Conservation (phyloP, 2,329 filamentous ascomycete genomes). For the Colletotrichum truncatum region DNA sequence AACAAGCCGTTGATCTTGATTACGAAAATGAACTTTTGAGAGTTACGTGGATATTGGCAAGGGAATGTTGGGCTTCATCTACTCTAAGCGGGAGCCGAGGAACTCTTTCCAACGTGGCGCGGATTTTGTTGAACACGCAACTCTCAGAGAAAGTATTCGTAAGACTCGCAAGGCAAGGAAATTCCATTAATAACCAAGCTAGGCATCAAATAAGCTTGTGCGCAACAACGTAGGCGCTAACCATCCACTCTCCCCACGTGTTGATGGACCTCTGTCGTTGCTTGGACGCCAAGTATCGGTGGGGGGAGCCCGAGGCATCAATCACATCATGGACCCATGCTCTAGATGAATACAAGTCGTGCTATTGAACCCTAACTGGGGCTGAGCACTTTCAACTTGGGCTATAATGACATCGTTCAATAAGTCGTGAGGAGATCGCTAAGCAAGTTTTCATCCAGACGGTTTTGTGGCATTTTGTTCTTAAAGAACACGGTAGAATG, state of each 20-base stretch:
- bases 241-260: neutral
- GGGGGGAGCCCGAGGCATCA: neutral
- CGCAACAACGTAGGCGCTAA: neutral
- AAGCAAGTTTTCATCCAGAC: too few species aligned
- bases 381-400: neutral
- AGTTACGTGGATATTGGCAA: neutral
- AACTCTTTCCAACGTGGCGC: neutral
- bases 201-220: conserved; percentile 2
- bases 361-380: neutral
- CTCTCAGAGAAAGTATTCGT: neutral
- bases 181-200: neutral
- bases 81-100: neutral
- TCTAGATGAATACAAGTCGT: neutral
- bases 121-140: neutral
- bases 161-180: neutral
- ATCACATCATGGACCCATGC: neutral
- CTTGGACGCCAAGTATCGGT: neutral
- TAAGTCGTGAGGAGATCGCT: too few species aligned
- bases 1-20: conserved; percentile 4
- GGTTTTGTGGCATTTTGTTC: too few species aligned
- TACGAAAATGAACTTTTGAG: neutral
- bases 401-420: neutral
- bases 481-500: too few species aligned
- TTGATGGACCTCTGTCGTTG: neutral
- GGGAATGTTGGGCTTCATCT: neutral